A percentile compares a stretch with the other conserved stretches of the same genome.
These are phyloP conservation scores for Magnusiomyces tetraspermus DNA, from an alignment of 1,139 yeast species.

Conservation along the genomic window DNA sequence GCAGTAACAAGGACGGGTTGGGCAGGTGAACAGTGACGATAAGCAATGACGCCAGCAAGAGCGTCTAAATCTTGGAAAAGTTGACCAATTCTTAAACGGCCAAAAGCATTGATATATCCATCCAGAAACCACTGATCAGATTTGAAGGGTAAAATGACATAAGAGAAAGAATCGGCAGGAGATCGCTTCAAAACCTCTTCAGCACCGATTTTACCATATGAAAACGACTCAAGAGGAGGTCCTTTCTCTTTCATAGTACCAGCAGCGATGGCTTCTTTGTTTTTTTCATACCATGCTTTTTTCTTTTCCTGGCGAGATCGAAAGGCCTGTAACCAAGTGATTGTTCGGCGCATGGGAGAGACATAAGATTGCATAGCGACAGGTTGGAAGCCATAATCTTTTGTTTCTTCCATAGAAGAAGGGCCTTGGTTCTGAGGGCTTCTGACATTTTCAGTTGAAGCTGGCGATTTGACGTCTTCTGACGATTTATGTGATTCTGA, in stretches of 20 bases:
- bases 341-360: conserved; percentile 32
- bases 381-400: not conserved
- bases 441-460: too few species aligned
- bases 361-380: conserved; percentile 18
- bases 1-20: conserved; percentile 93
- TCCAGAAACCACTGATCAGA: conserved; percentile 78
- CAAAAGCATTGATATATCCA: conserved; percentile 79
- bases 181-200: conserved; percentile 64
- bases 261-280: conserved; percentile 16
- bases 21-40: conserved; percentile 80
- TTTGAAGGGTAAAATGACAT: conserved; percentile 67
- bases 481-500: too few species aligned
- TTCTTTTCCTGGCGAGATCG: conserved; percentile 62
- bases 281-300: conserved; percentile 43
- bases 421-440: not conserved
- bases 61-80: conserved; percentile 87
- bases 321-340: conserved; percentile 79
- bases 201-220: conserved; percentile 43
- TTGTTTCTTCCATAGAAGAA: not conserved
- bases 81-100: conserved; percentile 83
- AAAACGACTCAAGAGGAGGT: conserved; percentile 39
- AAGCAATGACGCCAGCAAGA: conserved; percentile 78
- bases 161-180: conserved; percentile 66
- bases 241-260: conserved; percentile 11
- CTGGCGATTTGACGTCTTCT: too few species aligned